A percentile compares a stretch with the other conserved stretches of the same genome.
phyloP scores from a whole-genome alignment of 495 filamentous ascomycete species.

The Lepraria neglecta region DNA sequence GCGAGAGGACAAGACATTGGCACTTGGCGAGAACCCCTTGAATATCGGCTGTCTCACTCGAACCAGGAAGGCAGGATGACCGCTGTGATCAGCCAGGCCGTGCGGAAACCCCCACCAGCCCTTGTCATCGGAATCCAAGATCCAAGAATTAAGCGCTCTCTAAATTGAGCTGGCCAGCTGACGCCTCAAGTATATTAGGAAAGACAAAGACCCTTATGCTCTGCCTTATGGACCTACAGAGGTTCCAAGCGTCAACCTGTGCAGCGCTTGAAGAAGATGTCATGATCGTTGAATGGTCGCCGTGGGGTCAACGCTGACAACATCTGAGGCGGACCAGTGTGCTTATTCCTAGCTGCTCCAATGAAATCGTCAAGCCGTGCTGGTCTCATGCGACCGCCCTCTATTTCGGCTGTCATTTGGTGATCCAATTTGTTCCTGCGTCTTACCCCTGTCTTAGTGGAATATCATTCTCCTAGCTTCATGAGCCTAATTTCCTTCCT shows the following conservation, averaged over 20 bases:
- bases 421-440: conserved; percentile 20
- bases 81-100: not conserved
- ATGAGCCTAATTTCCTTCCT: conserved; percentile 13
- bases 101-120: not conserved
- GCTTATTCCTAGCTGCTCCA: conserved; percentile 2
- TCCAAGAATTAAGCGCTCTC: not conserved
- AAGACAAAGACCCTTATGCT: not conserved
- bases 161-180: not conserved
- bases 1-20: not conserved
- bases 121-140: not conserved
- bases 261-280: conserved; percentile 4
- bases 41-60: not conserved
- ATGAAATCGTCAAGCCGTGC: conserved; percentile 7
- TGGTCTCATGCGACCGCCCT: conserved; percentile 18
- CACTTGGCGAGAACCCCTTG: not conserved
- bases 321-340: conserved; percentile 5
- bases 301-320: not conserved
- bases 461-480: not conserved
- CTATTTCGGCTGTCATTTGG: conserved; percentile 5
- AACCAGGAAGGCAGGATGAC: conserved; percentile 1
- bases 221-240: conserved; percentile 1
- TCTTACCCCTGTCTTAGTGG: conserved; percentile 16
- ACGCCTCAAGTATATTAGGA: not conserved
- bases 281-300: conserved; percentile 5
- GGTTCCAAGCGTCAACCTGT: not conserved